phyloP scores from a whole-genome alignment of 768 basidiomycete species.

The Suillus subluteus region DNA sequence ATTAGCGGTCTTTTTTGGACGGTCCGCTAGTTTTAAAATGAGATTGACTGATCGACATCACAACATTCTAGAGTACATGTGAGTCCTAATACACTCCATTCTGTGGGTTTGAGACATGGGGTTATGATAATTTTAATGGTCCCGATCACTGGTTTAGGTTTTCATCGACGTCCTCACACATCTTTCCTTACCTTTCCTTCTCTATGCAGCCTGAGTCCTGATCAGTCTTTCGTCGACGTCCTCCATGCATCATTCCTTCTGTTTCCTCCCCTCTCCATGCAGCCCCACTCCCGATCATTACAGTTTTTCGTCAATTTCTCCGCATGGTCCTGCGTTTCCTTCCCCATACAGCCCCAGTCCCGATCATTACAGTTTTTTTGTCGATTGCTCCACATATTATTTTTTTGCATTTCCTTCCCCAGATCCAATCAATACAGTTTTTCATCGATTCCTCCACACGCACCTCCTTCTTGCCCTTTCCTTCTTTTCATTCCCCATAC shows the following conservation, averaged over 20 bases:
- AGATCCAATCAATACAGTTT: neutral
- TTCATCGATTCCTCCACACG: neutral
- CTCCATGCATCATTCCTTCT: neutral
- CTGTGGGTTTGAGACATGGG: neutral
- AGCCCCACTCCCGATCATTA: neutral
- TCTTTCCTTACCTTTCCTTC: neutral
- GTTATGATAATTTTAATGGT: neutral
- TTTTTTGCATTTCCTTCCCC: neutral
- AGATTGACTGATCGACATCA: neutral
- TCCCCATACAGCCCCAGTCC: neutral
- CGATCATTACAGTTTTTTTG: neutral
- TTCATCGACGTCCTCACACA: neutral
- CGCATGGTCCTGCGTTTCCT: neutral
- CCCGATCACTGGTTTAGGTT: neutral
- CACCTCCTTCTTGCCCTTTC: neutral
- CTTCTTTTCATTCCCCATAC: neutral
- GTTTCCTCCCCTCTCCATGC: neutral
- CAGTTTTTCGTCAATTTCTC: neutral
- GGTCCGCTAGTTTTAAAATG: neutral
- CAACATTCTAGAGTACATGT: neutral
- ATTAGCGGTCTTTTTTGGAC: neutral
- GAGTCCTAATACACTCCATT: neutral
- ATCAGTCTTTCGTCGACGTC: neutral
- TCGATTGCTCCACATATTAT: neutral
- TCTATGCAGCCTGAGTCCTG: neutral